A percentile compares a stretch with the other conserved stretches of the same genome.
These are phyloP conservation scores for Strigomonas oncopelti DNA, from an alignment of 208 protist genomes.

Conservation along the genomic window DNA sequence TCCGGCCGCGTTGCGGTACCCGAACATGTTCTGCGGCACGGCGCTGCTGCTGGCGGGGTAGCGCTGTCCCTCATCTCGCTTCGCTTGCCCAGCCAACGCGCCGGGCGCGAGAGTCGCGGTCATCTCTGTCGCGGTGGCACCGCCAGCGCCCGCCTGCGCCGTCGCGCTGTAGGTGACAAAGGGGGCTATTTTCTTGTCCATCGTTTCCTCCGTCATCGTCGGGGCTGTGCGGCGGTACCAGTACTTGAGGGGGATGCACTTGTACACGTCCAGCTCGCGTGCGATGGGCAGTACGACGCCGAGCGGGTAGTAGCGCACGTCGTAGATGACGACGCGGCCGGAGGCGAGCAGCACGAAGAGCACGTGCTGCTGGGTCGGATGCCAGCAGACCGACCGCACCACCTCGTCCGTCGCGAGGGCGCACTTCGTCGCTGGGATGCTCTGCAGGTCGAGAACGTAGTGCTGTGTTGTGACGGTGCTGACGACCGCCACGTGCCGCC, in stretches of 20 bases:
- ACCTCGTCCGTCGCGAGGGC: slow-evolving; percentile 47
- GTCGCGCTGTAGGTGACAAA: background rate
- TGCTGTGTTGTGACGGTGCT: slow-evolving; percentile 46
- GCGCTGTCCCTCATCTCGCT: background rate
- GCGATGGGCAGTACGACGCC: slow-evolving; percentile 8
- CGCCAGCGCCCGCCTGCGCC: background rate
- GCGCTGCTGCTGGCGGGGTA: background rate
- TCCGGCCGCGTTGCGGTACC: background rate
- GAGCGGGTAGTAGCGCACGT: slow-evolving; percentile 21
- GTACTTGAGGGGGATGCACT: slow-evolving; percentile 7
- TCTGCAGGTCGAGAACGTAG: slow-evolving; percentile 56
- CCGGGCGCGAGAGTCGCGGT: too few species aligned
- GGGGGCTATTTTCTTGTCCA: background rate
- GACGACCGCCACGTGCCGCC: slow-evolving; percentile 50
- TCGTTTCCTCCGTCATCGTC: background rate
- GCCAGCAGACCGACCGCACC: slow-evolving; percentile 67
- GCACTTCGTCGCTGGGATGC: slow-evolving; percentile 33
- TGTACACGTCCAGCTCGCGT: background rate
- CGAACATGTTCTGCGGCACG: background rate
- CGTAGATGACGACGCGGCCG: slow-evolving; percentile 39
- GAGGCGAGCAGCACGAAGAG: slow-evolving; percentile 57
- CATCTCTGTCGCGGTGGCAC: too few species aligned
- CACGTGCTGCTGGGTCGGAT: slow-evolving; percentile 24
- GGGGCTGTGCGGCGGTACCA: background rate
- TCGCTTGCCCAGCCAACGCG: background rate